phyloP scores from a whole-genome alignment of 495 filamentous ascomycete species.

The Penicillium crystallinum region DNA sequence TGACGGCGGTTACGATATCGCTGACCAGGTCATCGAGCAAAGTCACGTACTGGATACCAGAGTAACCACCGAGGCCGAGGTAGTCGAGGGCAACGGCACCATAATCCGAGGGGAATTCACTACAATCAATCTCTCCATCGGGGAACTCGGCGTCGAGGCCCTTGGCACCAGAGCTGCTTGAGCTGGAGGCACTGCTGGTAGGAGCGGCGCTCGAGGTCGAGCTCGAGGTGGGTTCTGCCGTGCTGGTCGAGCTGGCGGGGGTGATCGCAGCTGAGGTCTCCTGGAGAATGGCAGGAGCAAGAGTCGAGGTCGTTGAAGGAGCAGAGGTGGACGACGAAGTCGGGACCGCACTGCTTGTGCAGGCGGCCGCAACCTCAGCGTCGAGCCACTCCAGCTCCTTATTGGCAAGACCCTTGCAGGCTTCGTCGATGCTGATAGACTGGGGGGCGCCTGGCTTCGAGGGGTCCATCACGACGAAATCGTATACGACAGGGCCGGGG shows the following conservation, averaged over 20 bases:
- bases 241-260: conserved; percentile 11
- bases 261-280: conserved; percentile 21
- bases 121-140: conserved; percentile 66
- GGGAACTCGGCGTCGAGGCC: conserved; percentile 70
- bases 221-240: conserved; percentile 11
- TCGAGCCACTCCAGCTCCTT: conserved; percentile 44
- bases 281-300: conserved; percentile 25
- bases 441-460: conserved; percentile 17
- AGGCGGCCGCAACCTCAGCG: conserved; percentile 27
- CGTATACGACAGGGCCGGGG: conserved; percentile 55
- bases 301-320: conserved; percentile 16
- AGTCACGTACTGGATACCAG: conserved; percentile 65
- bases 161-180: conserved; percentile 32
- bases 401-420: conserved; percentile 57
- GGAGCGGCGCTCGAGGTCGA: no score
- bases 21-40: conserved; percentile 40
- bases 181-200: no score
- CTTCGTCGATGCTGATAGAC: conserved; percentile 46
- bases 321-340: conserved; percentile 18
- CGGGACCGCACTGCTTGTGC: conserved; percentile 19
- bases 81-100: conserved; percentile 70
- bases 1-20: conserved; percentile 58
- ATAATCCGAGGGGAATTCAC: conserved; percentile 72
- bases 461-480: conserved; percentile 45
- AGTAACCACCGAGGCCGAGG: conserved; percentile 68